Conservation (phyloP, 2,329 filamentous ascomycete genomes). For the Stachybotrys chartarum region DNA sequence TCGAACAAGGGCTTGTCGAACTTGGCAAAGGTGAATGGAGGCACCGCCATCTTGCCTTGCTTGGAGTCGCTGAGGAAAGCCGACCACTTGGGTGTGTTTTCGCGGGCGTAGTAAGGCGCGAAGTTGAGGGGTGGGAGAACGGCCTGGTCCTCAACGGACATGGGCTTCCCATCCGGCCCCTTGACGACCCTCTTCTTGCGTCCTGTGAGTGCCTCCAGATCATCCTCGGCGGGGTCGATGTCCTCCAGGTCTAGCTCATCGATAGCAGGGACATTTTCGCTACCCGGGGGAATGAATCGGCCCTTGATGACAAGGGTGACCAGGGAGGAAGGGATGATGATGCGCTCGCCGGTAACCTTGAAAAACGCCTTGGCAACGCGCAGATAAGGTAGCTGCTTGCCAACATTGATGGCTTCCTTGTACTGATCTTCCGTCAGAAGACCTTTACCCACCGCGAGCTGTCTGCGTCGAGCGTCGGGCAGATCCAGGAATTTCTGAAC, state of each 20-base stretch:
- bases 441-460: constrained; percentile 60
- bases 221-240: constrained; percentile 85
- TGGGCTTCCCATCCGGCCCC: constrained; percentile 49
- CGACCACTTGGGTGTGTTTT: constrained; percentile 87
- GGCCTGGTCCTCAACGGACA: constrained; percentile 52
- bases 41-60: constrained; percentile 92
- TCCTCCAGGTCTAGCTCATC: constrained; percentile 80
- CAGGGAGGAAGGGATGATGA: constrained; percentile 84
- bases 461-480: constrained; percentile 65
- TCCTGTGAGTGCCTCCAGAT: constrained; percentile 77
- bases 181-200: constrained; percentile 64
- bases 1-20: constrained; percentile 88
- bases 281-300: constrained; percentile 84
- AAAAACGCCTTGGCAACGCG: constrained; percentile 91
- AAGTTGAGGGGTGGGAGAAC: constrained; percentile 79
- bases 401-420: constrained; percentile 65
- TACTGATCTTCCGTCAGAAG: constrained; percentile 74
- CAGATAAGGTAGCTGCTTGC: constrained; percentile 76
- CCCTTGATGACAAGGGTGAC: constrained; percentile 94
- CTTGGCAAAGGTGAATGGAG: constrained; percentile 87
- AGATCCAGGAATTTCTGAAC: constrained; percentile 87
- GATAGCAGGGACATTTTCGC: constrained; percentile 64
- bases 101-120: constrained; percentile 83
- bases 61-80: constrained; percentile 92
- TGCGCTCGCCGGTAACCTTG: constrained; percentile 93